A percentile compares a stretch with the other conserved stretches of the same genome.
These are phyloP conservation scores for Globisporangium solare DNA, from an alignment of 352 stramenopile species.

Conservation along the genomic window DNA sequence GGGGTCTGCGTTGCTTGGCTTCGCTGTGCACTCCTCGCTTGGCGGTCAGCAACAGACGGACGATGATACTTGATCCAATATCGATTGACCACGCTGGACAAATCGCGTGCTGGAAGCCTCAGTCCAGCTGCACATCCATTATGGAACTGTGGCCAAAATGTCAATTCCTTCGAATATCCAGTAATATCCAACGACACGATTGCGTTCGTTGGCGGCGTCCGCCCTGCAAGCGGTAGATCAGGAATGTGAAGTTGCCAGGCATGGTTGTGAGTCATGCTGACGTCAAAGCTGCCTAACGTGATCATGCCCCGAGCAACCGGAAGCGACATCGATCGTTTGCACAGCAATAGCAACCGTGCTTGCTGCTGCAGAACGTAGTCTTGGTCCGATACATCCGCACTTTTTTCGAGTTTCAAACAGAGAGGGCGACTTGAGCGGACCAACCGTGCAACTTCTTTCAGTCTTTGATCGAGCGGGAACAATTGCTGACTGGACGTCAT, in stretches of 20 bases:
- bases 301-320: slow-evolving; percentile 95
- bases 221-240: slow-evolving; percentile 89
- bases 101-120: slow-evolving; percentile 63
- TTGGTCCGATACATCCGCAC: slow-evolving; percentile 55
- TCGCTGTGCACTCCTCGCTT: slow-evolving; percentile 3
- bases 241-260: slow-evolving; percentile 90
- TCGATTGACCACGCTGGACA: slow-evolving; percentile 87
- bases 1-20: slow-evolving; percentile 13
- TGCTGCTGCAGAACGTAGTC: slow-evolving; percentile 90
- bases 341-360: slow-evolving; percentile 91
- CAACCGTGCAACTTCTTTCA: slow-evolving; percentile 81
- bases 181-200: slow-evolving; percentile 91
- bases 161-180: slow-evolving; percentile 86
- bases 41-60: slow-evolving; percentile 48
- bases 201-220: slow-evolving; percentile 92
- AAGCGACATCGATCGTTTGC: slow-evolving; percentile 91
- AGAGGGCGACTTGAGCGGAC: slow-evolving; percentile 68
- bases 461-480: slow-evolving; percentile 65
- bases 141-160: slow-evolving; percentile 97
- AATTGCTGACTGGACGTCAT: slow-evolving; percentile 47
- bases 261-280: slow-evolving; percentile 52
- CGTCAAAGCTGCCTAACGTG: slow-evolving; percentile 90
- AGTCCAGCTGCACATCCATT: slow-evolving; percentile 97
- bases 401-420: slow-evolving; percentile 71
- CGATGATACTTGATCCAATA: slow-evolving; percentile 99